These are phyloP conservation scores for Picea glauca DNA, from an alignment of 75 land plant species.

Conservation along the genomic window DNA sequence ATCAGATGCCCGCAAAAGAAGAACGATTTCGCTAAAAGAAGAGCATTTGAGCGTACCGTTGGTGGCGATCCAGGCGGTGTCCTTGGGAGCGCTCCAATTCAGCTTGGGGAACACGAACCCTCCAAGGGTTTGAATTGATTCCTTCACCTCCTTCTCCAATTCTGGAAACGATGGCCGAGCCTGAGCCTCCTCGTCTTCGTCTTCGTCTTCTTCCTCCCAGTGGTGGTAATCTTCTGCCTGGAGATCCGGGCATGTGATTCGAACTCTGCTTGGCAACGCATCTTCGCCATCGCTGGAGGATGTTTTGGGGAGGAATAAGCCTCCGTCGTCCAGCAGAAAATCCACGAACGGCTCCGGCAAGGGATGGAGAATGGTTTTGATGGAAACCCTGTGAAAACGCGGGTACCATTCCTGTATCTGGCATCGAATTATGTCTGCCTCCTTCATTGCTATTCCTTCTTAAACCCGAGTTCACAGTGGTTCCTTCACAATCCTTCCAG, in stretches of 20 bases:
- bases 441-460: slow-evolving; percentile 37
- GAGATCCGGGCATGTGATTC: slow-evolving; percentile 30
- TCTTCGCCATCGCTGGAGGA: slow-evolving; percentile 29
- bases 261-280: slow-evolving; percentile 64
- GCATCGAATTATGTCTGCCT: slow-evolving; percentile 60
- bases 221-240: slow-evolving; percentile 35
- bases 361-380: slow-evolving; percentile 61
- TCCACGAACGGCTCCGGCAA: slow-evolving; percentile 72
- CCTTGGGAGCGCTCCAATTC: slow-evolving; percentile 95
- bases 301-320: slow-evolving; percentile 54
- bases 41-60: slow-evolving; percentile 60
- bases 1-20: slow-evolving; percentile 76
- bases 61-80: slow-evolving; percentile 81
- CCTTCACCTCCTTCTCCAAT: slow-evolving; percentile 46
- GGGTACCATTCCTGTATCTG: slow-evolving; percentile 97
- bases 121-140: slow-evolving; percentile 59
- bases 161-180: slow-evolving; percentile 69
- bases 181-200: slow-evolving; percentile 16
- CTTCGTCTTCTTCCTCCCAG: slow-evolving; percentile 22
- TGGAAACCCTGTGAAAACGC: slow-evolving; percentile 48
- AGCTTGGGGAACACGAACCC: slow-evolving; percentile 87
- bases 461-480: too few species aligned
- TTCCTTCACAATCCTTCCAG: too few species aligned
- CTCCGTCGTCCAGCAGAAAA: slow-evolving; percentile 63
- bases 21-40: slow-evolving; percentile 68